Conservation (phyloP, 2,329 filamentous ascomycete species). For the Xylaria polymorpha region DNA sequence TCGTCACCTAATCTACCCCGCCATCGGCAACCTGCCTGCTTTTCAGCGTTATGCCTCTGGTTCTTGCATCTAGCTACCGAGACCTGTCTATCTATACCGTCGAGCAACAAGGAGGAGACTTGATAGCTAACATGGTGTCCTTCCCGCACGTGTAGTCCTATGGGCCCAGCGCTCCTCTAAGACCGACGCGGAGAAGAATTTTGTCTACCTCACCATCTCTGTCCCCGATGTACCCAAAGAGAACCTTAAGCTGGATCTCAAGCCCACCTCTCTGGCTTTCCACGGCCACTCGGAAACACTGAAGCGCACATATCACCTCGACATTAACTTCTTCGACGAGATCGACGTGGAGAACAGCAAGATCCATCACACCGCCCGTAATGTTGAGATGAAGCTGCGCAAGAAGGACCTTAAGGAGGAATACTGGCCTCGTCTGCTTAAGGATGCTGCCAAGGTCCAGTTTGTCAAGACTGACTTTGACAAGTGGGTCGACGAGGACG, state of each 20-base stretch:
- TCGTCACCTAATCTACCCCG: constrained; percentile 22
- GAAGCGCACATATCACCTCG: constrained; percentile 87
- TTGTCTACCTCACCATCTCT: constrained; percentile 91
- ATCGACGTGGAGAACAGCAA: constrained; percentile 88
- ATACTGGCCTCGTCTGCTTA: constrained; percentile 95
- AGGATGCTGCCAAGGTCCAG: constrained; percentile 89
- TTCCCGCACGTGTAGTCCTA: constrained; percentile 71
- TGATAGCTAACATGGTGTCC: constrained; percentile 25
- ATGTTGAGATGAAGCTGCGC: constrained; percentile 88
- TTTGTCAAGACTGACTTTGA: constrained; percentile 99
- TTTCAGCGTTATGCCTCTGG: neutral
- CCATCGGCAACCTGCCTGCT: constrained; percentile 19
- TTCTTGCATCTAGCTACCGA: neutral
- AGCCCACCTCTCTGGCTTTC: constrained; percentile 81
- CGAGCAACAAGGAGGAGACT: no score
- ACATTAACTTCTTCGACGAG: constrained; percentile 88
- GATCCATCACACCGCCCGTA: constrained; percentile 87
- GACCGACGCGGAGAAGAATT: constrained; percentile 86
- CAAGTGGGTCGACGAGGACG: constrained; percentile 99
- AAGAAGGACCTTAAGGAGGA: constrained; percentile 97
- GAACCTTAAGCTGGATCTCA: constrained; percentile 84
- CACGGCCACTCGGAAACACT: constrained; percentile 84
- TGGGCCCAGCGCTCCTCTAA: constrained; percentile 97
- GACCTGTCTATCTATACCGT: neutral
- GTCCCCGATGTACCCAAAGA: constrained; percentile 84